Base-by-base conservation (phyloP, 2,329 filamentous ascomycete genomes). In the Fusarium verticillioides region DNA sequence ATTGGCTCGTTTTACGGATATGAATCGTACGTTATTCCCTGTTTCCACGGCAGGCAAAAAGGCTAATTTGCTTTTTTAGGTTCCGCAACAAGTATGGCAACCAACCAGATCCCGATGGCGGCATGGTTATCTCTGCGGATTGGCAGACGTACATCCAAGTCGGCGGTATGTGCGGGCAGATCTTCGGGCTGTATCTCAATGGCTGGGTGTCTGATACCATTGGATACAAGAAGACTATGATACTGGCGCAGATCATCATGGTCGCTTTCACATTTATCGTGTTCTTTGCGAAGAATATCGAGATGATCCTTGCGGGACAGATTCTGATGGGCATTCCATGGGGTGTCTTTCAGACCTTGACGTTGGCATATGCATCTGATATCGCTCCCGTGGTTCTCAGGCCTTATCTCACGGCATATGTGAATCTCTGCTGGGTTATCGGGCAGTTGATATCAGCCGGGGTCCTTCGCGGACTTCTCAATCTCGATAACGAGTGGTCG, bases 291-390 rank as follows among this genome's bases (percentile, higher is more conserved):
- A 83, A 87, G 67, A 87, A 85, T 69, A 84, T 90, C 18, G 78
- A 84, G 56, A 83, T 85, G 16, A 84, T 91, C 21, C 84, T 90
- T 15, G 85, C 85, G 1, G 88, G 87, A 5, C 87, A 90, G 77
- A 85, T 91, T 42, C 81, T 90, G 5, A 88, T 87, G 71, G 89
- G 89, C 40, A 85, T 89, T 30, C 87, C 87, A 0, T 88, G 86
- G 83, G 85, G 85, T 21, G 83, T 87, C 39, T 86, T 89, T 79
- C 85, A 87, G 62, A 81, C 83, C n/a, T 79, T 88, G 36, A 86
- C 85, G 39, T 85, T 88, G 57, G 89, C 90, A 4, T 92, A 92
- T 70, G 90, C 90, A 12, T 88, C 88, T 44, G 91, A 93, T 77
- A 90, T 93, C 50, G 92, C 90, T 75, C 91, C 91, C 1, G 87